phyloP scores from a whole-genome alignment of 2,329 filamentous ascomycete genomes.

The Fusarium sp. region DNA sequence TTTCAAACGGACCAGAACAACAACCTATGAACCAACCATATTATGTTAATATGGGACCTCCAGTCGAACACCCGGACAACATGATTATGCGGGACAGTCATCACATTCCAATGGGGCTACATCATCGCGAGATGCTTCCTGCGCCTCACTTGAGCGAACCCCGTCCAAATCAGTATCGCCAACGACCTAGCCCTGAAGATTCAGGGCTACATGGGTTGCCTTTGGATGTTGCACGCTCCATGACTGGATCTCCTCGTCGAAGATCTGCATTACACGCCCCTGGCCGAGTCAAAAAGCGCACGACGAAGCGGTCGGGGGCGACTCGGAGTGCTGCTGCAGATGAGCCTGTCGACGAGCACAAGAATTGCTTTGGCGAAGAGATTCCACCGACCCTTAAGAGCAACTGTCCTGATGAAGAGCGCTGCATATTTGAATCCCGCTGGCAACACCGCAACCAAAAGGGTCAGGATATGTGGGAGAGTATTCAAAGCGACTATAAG shows the following conservation, averaged over 20 bases:
- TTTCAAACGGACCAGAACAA: conserved; percentile 52
- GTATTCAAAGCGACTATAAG: conserved; percentile 62
- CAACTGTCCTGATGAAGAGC: conserved; percentile 62
- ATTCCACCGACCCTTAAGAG: conserved; percentile 58
- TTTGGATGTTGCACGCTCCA: conserved; percentile 35
- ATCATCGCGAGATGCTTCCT: conserved; percentile 45
- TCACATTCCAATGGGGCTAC: conserved; percentile 44
- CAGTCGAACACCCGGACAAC: conserved; percentile 46
- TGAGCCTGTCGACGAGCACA: conserved; percentile 51
- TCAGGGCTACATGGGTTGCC: conserved; percentile 16
- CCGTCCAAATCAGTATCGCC: conserved; percentile 42
- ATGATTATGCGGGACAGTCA: conserved; percentile 45
- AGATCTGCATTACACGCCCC: conserved; percentile 35
- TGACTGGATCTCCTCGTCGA: conserved; percentile 49
- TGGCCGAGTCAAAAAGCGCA: conserved; percentile 49
- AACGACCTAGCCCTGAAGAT: conserved; percentile 47
- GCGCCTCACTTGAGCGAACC: conserved; percentile 45
- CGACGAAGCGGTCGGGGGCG: conserved; percentile 34
- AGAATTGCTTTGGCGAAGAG: conserved; percentile 54
- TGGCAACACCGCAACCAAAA: conserved; percentile 61
- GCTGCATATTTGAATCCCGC: conserved; percentile 64
- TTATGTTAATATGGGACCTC: conserved; percentile 47
- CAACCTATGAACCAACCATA: conserved; percentile 48
- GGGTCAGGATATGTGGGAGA: conserved; percentile 71
- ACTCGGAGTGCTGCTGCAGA: conserved; percentile 26